These are phyloP conservation scores for Chimonanthus praecox DNA, from an alignment of 164 flowering plant genomes.

Conservation along the genomic window DNA sequence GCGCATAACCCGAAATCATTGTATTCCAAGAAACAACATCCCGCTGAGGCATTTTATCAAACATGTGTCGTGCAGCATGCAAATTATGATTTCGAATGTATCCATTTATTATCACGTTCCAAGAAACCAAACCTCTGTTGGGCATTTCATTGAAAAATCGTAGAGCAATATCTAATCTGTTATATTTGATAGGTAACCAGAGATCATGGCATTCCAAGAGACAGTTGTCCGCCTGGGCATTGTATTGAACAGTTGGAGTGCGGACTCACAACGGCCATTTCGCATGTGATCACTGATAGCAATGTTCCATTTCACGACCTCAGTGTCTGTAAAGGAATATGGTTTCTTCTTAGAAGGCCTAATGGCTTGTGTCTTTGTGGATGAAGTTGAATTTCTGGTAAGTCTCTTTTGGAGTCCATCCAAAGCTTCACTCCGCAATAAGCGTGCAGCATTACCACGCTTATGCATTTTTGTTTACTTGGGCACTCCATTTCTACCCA, in stretches of 20 bases:
- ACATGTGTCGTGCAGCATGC: slow-evolving; percentile 50
- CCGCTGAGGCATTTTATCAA: slow-evolving; percentile 64
- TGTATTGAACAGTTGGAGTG: slow-evolving; percentile 32
- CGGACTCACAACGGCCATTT: slow-evolving; percentile 11
- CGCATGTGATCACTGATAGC: slow-evolving; percentile 7
- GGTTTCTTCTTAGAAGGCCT: neutral
- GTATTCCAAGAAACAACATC: slow-evolving; percentile 90
- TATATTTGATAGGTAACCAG: slow-evolving; percentile 34
- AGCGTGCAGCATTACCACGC: neutral
- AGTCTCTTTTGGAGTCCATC: neutral
- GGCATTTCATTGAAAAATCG: slow-evolving; percentile 40
- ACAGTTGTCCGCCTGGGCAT: slow-evolving; percentile 40
- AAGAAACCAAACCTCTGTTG: slow-evolving; percentile 55
- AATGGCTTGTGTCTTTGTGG: neutral
- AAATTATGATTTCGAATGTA: slow-evolving; percentile 40
- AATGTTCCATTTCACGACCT: slow-evolving; percentile 51
- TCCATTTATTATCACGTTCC: slow-evolving; percentile 81
- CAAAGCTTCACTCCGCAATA: neutral
- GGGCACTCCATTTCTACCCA: too few relatives aligned
- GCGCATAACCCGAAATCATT: slow-evolving; percentile 73
- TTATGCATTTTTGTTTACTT: neutral
- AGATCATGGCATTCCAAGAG: slow-evolving; percentile 51
- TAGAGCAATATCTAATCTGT: slow-evolving; percentile 29
- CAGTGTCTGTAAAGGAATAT: slow-evolving; percentile 22
- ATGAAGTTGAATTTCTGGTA: neutral